Conservation (phyloP, 1,284 basidiomycete genomes). For the Rhodotorula sp. region DNA sequence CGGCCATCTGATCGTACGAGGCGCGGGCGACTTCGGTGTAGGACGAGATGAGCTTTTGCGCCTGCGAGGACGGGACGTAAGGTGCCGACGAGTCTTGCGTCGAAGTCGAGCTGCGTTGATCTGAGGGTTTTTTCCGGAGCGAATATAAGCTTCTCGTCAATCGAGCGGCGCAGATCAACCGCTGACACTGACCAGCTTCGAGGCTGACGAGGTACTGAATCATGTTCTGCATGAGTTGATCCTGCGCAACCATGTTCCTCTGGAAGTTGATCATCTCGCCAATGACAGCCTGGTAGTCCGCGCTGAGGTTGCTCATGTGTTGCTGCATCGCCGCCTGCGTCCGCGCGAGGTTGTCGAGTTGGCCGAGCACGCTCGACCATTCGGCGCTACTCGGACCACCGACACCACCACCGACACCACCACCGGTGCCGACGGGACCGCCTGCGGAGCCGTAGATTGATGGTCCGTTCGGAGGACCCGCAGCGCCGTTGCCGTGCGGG, state of each 20-base stretch:
- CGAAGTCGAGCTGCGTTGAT: conserved; percentile 27
- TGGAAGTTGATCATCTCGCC: conserved; percentile 80
- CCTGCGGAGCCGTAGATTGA: not conserved
- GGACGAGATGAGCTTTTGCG: conserved; percentile 59
- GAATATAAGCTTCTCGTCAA: too few species aligned
- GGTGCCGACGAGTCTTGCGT: conserved; percentile 46
- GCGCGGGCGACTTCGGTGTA: conserved; percentile 63
- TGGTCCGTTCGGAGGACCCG: conserved; percentile 24
- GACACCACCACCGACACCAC: not conserved
- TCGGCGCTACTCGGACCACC: conserved; percentile 44
- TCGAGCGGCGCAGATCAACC: not conserved
- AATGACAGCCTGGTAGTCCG: conserved; percentile 72
- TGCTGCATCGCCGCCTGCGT: conserved; percentile 62
- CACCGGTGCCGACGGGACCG: not conserved
- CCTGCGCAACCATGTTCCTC: conserved; percentile 78
- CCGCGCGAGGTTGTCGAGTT: conserved; percentile 57
- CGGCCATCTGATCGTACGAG: conserved; percentile 68
- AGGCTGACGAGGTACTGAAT: conserved; percentile 75
- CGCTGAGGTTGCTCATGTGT: conserved; percentile 65
- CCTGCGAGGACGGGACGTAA: conserved; percentile 62
- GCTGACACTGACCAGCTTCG: too few species aligned
- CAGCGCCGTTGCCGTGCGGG: conserved; percentile 14
- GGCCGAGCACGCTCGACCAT: conserved; percentile 51
- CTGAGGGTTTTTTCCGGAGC: not conserved
- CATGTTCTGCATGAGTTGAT: conserved; percentile 75